phyloP scores from a whole-genome alignment of 768 basidiomycete genomes.

The Mycena galopus region DNA sequence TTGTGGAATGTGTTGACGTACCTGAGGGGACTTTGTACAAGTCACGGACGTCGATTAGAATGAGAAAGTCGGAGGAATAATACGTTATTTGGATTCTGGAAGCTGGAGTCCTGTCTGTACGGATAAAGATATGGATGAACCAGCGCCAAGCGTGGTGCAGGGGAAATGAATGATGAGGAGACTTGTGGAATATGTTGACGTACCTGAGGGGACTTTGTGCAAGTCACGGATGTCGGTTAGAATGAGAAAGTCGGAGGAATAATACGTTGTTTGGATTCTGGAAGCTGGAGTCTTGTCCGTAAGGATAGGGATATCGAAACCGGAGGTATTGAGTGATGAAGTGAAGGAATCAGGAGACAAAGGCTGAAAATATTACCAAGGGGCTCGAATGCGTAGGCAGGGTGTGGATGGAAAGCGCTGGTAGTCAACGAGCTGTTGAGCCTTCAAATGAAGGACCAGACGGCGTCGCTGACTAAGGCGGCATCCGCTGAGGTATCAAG shows the following conservation, averaged over 20 bases:
- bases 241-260: neutral
- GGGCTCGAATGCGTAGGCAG: neutral
- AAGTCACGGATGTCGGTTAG: neutral
- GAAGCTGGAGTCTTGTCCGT: neutral
- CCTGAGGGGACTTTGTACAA: too few species aligned
- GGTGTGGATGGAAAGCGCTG: neutral
- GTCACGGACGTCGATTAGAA: neutral
- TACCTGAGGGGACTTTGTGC: too few species aligned
- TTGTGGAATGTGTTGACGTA: neutral
- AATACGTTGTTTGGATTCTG: neutral
- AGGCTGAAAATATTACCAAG: neutral
- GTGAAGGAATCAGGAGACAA: neutral
- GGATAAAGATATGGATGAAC: neutral
- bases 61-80: neutral
- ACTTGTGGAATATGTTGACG: neutral
- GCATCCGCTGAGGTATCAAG: neutral
- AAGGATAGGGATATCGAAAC: too few species aligned
- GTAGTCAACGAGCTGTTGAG: too few species aligned
- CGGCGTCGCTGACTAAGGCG: neutral
- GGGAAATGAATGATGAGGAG: neutral
- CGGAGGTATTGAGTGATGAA: too few species aligned
- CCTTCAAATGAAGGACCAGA: constrained; percentile 1
- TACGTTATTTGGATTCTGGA: neutral
- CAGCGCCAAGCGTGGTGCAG: too few species aligned
- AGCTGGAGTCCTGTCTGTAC: neutral